Percentiles rank a stretch among this genome's conserved stretches.
Evolutionary conservation across 345 rosid genomes (phyloP).

Genomic region (Chamaenerion angustifolium): DNA sequence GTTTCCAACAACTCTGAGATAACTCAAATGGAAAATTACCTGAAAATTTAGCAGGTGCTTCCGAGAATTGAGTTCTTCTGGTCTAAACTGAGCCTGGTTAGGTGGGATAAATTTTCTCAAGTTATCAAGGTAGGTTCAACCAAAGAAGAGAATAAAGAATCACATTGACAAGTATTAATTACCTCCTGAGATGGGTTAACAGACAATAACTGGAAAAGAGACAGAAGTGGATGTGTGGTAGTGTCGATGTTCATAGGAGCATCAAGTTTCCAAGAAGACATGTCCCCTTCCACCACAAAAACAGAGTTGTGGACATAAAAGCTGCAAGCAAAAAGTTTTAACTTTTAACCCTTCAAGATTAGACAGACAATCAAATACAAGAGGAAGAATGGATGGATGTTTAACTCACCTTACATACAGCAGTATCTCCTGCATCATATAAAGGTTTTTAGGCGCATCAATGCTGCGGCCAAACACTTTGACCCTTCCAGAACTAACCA

Average conservation of each 20-base stretch:
- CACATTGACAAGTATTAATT: background rate
- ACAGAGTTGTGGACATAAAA: constrained; percentile 38
- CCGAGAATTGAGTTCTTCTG: constrained; percentile 30
- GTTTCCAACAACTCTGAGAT: background rate
- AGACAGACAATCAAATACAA: background rate
- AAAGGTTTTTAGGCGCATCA: constrained; percentile 29
- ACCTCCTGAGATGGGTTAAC: constrained; percentile 37
- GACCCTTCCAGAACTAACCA: constrained; percentile 27
- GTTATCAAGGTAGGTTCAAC: background rate
- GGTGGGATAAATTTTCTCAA: background rate
- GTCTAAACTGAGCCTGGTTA: constrained; percentile 36
- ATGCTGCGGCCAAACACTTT: constrained; percentile 33
- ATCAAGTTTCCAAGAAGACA: constrained; percentile 37
- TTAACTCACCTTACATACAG: constrained; percentile 27
- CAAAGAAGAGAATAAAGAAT: background rate
- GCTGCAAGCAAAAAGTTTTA: constrained; percentile 29
- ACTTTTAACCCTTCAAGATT: no score
- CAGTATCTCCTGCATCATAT: constrained; percentile 35
- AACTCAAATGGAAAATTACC: constrained; percentile 7
- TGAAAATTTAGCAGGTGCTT: constrained; percentile 24
- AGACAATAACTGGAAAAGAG: constrained; percentile 27
- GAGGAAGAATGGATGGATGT: background rate
- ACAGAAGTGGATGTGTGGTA: constrained; percentile 32
- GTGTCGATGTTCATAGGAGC: constrained; percentile 21
- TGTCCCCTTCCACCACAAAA: constrained; percentile 21